phyloP scores from a whole-genome alignment of 257 asterid genomes.

The Primulina tabacum region DNA sequence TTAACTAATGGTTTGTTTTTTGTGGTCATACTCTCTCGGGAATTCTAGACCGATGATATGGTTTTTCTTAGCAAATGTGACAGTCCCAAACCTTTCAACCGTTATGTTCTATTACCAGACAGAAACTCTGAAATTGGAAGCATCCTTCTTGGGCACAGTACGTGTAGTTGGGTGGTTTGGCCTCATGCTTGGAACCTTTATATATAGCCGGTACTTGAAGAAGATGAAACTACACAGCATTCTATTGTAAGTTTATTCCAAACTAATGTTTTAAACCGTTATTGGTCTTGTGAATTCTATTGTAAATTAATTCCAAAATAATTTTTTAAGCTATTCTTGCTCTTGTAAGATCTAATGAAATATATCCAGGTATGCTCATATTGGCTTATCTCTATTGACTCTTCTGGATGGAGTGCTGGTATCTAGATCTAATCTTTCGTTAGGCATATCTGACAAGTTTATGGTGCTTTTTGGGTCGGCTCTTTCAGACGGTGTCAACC shows the following conservation, averaged over 20 bases:
- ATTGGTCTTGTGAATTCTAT: conserved; percentile 1
- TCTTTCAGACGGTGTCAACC: conserved; percentile 83
- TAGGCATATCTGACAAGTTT: conserved; percentile 73
- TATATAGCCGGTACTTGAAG: conserved; percentile 77
- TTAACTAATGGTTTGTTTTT: conserved; percentile 27
- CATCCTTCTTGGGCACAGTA: conserved; percentile 88
- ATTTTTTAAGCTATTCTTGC: background rate
- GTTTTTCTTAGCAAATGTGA: conserved; percentile 90
- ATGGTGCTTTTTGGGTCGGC: conserved; percentile 87
- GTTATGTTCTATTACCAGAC: conserved; percentile 94
- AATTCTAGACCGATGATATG: conserved; percentile 87
- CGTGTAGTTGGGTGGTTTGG: conserved; percentile 94
- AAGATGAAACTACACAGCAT: conserved; percentile 67
- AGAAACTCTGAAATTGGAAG: conserved; percentile 69
- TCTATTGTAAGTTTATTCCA: conserved; percentile 68
- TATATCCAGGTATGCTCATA: conserved; percentile 68
- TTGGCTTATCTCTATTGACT: conserved; percentile 59
- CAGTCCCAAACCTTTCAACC: conserved; percentile 80
- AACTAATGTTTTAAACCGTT: conserved; percentile 3
- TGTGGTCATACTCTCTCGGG: conserved; percentile 30
- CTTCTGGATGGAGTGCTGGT: conserved; percentile 67
- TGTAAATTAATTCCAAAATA: background rate
- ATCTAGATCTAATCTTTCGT: conserved; percentile 51
- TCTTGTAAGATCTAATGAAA: conserved; percentile 7
- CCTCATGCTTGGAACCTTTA: conserved; percentile 83